A percentile compares a stretch with the other conserved stretches of the same genome.
Conservation (phyloP, 208 protist genomes). For the Crithidia bombi region DNA sequence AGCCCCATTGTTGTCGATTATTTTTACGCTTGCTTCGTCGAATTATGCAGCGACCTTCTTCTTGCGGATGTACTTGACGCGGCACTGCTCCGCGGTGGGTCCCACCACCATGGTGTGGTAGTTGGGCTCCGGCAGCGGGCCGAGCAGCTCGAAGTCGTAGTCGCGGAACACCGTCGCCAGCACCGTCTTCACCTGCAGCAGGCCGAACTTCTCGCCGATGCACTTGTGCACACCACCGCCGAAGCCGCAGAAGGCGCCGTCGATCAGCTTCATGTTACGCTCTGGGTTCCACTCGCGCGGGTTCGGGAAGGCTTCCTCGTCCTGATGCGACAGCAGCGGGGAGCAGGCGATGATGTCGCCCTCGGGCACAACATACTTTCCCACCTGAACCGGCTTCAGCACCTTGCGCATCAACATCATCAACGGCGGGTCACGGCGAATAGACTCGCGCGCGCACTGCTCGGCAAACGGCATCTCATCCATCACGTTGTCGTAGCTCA, state of each 20-base stretch:
- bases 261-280: constrained; percentile 80
- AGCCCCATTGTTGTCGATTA: background rate
- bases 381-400: constrained; percentile 73
- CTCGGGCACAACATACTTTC: constrained; percentile 85
- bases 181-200: constrained; percentile 94
- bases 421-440: constrained; percentile 92
- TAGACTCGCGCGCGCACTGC: constrained; percentile 85
- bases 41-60: constrained; percentile 39
- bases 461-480: constrained; percentile 91
- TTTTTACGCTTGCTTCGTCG: background rate
- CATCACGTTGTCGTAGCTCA: constrained; percentile 92
- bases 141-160: constrained; percentile 89
- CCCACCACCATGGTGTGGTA: constrained; percentile 92
- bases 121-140: constrained; percentile 76
- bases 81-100: constrained; percentile 66
- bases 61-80: constrained; percentile 77
- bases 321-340: constrained; percentile 77
- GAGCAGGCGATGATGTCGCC: constrained; percentile 90
- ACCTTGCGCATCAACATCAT: constrained; percentile 94
- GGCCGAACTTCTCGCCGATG: constrained; percentile 94
- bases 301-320: constrained; percentile 87
- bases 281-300: constrained; percentile 86
- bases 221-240: constrained; percentile 92
- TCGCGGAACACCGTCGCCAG: constrained; percentile 82
- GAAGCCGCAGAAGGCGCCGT: constrained; percentile 86